Conservation (phyloP, 2,329 filamentous ascomycete species). For the Ophiostoma australiae region DNA sequence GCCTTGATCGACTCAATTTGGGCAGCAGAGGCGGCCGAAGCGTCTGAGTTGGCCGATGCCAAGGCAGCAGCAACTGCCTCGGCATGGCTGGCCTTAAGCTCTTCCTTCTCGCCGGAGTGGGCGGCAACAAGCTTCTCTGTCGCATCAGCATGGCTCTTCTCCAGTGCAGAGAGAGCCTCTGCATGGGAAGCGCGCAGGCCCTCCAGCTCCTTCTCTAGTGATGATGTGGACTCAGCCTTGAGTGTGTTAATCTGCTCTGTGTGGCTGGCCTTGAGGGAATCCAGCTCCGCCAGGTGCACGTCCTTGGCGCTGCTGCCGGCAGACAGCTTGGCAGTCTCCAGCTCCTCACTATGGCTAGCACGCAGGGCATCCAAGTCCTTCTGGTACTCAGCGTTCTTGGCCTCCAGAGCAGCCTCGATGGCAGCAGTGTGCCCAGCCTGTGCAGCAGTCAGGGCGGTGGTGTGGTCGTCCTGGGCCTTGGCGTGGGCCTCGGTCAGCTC, state of each 20-base stretch:
- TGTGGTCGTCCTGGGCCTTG: slow-evolving; percentile 35
- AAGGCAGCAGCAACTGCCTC: slow-evolving; percentile 32
- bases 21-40: slow-evolving; percentile 31
- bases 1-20: slow-evolving; percentile 40
- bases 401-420: slow-evolving; percentile 39
- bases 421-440: slow-evolving; percentile 35
- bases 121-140: slow-evolving; percentile 36
- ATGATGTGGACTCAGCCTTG: slow-evolving; percentile 38
- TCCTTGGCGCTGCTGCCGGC: slow-evolving; percentile 42
- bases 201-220: slow-evolving; percentile 39
- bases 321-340: slow-evolving; percentile 52
- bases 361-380: slow-evolving; percentile 51
- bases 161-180: slow-evolving; percentile 38
- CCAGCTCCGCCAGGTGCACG: slow-evolving; percentile 46
- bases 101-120: slow-evolving; percentile 38
- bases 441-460: slow-evolving; percentile 43
- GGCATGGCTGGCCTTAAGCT: slow-evolving; percentile 35
- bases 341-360: slow-evolving; percentile 53
- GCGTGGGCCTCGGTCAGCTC: slow-evolving; percentile 40
- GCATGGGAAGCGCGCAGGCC: slow-evolving; percentile 42
- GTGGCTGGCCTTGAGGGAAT: slow-evolving; percentile 52
- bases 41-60: slow-evolving; percentile 28
- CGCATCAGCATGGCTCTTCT: slow-evolving; percentile 42
- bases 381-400: slow-evolving; percentile 50
- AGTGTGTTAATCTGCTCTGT: slow-evolving; percentile 55